These are phyloP conservation scores for Phytophthora constricta DNA, from an alignment of 352 stramenopile genomes.

Conservation along the genomic window DNA sequence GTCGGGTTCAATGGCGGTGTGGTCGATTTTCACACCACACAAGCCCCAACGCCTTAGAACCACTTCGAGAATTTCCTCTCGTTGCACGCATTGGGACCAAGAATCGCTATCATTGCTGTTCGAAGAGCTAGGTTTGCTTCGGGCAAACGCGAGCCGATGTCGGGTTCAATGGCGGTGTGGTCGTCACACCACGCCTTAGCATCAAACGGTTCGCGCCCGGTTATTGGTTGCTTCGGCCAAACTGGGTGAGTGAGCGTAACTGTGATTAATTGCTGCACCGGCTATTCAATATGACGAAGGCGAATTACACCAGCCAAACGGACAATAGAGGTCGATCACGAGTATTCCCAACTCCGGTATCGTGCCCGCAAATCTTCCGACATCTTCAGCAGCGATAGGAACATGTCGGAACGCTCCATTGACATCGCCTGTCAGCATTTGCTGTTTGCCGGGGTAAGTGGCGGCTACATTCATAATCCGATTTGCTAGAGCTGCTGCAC, in stretches of 20 bases:
- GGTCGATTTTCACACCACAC: slow-evolving; percentile 23
- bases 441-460: background rate
- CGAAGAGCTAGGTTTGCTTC: no score
- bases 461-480: slow-evolving; percentile 8
- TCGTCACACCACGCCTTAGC: no score
- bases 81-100: no score
- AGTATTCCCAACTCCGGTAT: slow-evolving; percentile 13
- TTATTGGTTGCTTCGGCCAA: background rate
- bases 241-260: slow-evolving; percentile 6
- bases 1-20: no score
- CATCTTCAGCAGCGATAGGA: background rate
- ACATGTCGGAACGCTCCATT: slow-evolving; percentile 12
- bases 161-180: no score
- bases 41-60: no score
- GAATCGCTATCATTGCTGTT: no score
- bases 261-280: background rate
- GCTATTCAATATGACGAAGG: slow-evolving; percentile 13
- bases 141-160: no score
- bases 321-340: slow-evolving; percentile 10
- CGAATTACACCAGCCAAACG: slow-evolving; percentile 18
- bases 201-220: background rate
- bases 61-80: no score
- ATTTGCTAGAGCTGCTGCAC: background rate
- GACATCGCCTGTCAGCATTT: slow-evolving; percentile 11
- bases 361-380: slow-evolving; percentile 10